Base-by-base conservation (phyloP, 192 early-diverging fungal genomes). In the Coemansia sp. region DNA sequence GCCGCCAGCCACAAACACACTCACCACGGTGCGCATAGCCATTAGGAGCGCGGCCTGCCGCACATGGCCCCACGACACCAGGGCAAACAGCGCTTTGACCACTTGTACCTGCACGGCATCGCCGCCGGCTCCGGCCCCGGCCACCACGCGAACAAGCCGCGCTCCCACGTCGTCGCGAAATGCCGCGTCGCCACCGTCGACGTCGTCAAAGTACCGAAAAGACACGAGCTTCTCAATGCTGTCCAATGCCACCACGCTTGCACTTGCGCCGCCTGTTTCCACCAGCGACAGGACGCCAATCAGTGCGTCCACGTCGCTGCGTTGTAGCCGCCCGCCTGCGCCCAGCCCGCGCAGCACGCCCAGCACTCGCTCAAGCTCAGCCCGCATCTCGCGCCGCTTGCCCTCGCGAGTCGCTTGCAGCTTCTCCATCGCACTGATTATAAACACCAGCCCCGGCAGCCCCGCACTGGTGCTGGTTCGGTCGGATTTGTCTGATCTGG, bases 31-130 rank as follows among this genome's bases (percentile, higher is more conserved):
- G 39, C 93, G 72, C 25, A 97, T 86, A 3, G 93, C 89, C 19
- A 88, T 85, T 39, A 95, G 79, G 67, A 97, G 76, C 5, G 90
- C 73, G 24, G 86, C 83, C 29, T 89, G 87, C 65, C 94, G 88
- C 47, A 95, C 76, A 4, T 85, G 86, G 24, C 84, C 75, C 29
- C 80, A 86, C 22, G 90, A 92, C 14, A 93, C 86, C 50, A 94
- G 90, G 11, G 89, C 92, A 56, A 92, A 81, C 32, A 97, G 76
- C 1, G 95, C 95, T 84, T 94, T 94, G 56, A 95, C 86, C 9
- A 97, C 90, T 67, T 97, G 95, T 62, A 95, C 62, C 72, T 95
- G 93, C 9, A 97, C 88, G 59, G 87, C 90, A 22, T 94, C 93
- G 56, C 90, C 90, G 0, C 90, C 93, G 35, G 78, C 72, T 60